A percentile compares a stretch with the other conserved stretches of the same genome.
phyloP scores from a whole-genome alignment of 2,329 filamentous ascomycete genomes.

The Emergomyces orientalis region DNA sequence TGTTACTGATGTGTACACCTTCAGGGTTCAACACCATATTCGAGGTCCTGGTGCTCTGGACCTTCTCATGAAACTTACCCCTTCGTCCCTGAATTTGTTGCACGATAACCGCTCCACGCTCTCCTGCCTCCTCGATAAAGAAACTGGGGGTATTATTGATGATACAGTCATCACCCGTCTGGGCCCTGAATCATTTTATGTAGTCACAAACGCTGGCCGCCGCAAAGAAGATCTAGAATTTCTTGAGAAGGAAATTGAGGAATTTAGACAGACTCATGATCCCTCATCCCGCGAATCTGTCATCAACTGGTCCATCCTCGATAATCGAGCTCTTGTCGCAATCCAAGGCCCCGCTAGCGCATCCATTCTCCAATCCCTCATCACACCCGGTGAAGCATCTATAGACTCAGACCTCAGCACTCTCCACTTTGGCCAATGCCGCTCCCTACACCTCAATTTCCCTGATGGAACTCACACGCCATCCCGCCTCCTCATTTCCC shows the following conservation, averaged over 20 bases:
- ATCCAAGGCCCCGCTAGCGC: slow-evolving; percentile 76
- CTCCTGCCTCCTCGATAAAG: slow-evolving; percentile 70
- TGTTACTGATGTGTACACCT: slow-evolving; percentile 3
- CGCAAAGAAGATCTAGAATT: slow-evolving; percentile 79
- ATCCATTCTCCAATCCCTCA: slow-evolving; percentile 55
- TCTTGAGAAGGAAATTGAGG: slow-evolving; percentile 58
- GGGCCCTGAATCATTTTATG: slow-evolving; percentile 67
- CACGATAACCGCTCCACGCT: slow-evolving; percentile 63
- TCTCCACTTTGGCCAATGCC: slow-evolving; percentile 74
- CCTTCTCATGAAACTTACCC: slow-evolving; percentile 78
- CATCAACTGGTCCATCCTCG: slow-evolving; percentile 60
- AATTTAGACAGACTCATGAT: slow-evolving; percentile 48
- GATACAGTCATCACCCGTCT: slow-evolving; percentile 84
- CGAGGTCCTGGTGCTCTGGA: slow-evolving; percentile 67
- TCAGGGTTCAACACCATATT: slow-evolving; percentile 69
- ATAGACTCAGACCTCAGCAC: slow-evolving; percentile 49
- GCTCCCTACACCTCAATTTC: slow-evolving; percentile 56
- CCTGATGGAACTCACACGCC: slow-evolving; percentile 43
- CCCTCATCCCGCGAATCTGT: slow-evolving; percentile 37
- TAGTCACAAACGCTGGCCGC: slow-evolving; percentile 92
- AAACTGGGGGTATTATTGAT: slow-evolving; percentile 84
- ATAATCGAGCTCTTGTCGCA: slow-evolving; percentile 70
- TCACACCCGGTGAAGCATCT: slow-evolving; percentile 40
- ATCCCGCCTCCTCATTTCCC: slow-evolving; percentile 60
- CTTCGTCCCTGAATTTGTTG: slow-evolving; percentile 59